These are phyloP conservation scores for Xerophyta viscosa DNA, from an alignment of 106 monocot species.

Conservation along the genomic window DNA sequence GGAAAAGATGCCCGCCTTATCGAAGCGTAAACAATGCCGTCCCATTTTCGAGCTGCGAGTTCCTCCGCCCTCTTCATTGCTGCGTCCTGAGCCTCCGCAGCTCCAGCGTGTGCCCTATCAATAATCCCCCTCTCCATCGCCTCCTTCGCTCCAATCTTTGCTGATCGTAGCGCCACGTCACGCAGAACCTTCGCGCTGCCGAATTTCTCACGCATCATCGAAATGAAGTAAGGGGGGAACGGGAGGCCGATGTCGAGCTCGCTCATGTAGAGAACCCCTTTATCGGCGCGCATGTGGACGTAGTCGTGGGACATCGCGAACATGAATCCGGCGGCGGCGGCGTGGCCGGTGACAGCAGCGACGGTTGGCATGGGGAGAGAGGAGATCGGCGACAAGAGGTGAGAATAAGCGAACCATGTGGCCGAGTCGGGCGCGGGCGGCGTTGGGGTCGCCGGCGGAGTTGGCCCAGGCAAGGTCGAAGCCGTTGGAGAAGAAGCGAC, in stretches of 20 bases:
- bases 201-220: constrained; percentile 37
- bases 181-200: constrained; percentile 11
- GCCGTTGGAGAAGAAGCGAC: constrained; percentile 80
- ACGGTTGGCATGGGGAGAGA: constrained; percentile 67
- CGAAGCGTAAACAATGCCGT: constrained; percentile 33
- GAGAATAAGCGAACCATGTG: constrained; percentile 28
- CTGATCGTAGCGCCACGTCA: constrained; percentile 16
- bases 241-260: constrained; percentile 35
- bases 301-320: constrained; percentile 50
- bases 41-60: constrained; percentile 43
- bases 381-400: constrained; percentile 30
- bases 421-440: constrained; percentile 9
- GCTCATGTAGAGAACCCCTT: constrained; percentile 58
- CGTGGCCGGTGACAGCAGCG: constrained; percentile 62
- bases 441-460: constrained; percentile 19
- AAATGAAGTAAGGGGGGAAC: constrained; percentile 25
- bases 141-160: constrained; percentile 35
- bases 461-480: constrained; percentile 62
- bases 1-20: constrained; percentile 30
- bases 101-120: constrained; percentile 18
- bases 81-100: constrained; percentile 30
- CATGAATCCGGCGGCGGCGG: constrained; percentile 55
- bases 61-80: constrained; percentile 40
- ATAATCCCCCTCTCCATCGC: constrained; percentile 41
- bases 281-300: constrained; percentile 35